Evolutionary conservation across 371 early-diverging fungal species (phyloP), one percentile per base, ranked within the genome.

Genomic region (Synchytrium microbalum): DNA sequence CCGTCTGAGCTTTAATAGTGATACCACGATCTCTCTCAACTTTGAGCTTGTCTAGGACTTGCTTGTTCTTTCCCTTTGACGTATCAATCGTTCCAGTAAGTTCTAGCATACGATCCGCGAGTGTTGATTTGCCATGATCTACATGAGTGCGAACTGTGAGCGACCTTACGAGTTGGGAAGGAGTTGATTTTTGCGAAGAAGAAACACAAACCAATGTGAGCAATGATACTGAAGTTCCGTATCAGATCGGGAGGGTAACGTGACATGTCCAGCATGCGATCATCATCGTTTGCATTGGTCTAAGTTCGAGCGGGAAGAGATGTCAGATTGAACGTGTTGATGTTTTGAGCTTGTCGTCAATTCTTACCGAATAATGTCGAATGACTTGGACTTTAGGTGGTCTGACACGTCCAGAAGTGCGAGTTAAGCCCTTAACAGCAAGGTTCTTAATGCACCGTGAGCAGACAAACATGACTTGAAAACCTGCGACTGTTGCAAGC

Each of bases 11-110:
- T 74, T 98, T 97, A 53, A 98, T 95, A 3, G 96, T 96, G 61
- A 97, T 96, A 23, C 97, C 98, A 31, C 97, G 81, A 69, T 95
- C 93, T 8, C 93, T 73, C 73, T 98, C 97, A 0, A 98, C 96
- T 69, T 88, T 87, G 2, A 98, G 82, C 73, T 93, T 96, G 68
- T 98, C 98, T 30, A 98, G 75, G 1, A 94, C 92, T 70, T 95
- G 96, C 64, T 91, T 89, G 67, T 95, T 92, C 25, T 76, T 78
- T 56, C 78, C 80, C 29, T 79, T 73, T 51, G 51, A 51, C 46
- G 80, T 76, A 0, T 80, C 75, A 32, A 93, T 92, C 0, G 92
- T 91, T 3, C 88, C 86, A 1, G 94, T 87, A 32, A 86, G 75
- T 71, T 93, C 95, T 29, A 90, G 77, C 31, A 92, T 66, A 52